Conservation (phyloP, 2,329 filamentous ascomycete genomes). For the Penicillium aurantiogriseum region DNA sequence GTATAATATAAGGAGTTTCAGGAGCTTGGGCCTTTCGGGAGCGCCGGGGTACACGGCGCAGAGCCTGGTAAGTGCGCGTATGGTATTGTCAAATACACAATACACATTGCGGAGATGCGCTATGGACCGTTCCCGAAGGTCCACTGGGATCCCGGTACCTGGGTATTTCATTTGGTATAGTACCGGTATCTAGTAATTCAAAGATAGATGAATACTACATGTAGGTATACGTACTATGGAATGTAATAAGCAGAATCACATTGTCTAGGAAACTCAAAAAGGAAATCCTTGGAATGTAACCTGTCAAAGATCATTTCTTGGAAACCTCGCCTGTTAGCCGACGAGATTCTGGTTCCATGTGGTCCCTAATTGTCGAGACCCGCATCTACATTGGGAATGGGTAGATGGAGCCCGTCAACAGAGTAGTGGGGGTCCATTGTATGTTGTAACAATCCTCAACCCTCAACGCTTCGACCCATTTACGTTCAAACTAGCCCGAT, state of each 20-base stretch:
- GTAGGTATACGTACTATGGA: too few species aligned
- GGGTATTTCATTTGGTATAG: constrained; percentile 6
- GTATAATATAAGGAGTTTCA: background rate
- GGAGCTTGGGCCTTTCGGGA: constrained; percentile 13
- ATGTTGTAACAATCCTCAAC: background rate
- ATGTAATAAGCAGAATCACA: background rate
- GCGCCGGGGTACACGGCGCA: constrained; percentile 6
- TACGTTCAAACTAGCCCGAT: constrained; percentile 12
- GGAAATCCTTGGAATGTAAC: constrained; percentile 3
- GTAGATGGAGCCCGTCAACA: background rate
- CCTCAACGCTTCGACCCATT: constrained; percentile 4
- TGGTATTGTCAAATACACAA: background rate
- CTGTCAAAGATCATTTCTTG: background rate
- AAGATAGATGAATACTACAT: background rate
- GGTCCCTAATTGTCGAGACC: background rate
- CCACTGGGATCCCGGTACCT: constrained; percentile 21
- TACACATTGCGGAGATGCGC: constrained; percentile 15
- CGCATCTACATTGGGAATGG: background rate
- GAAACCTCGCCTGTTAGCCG: background rate
- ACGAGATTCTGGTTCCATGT: background rate
- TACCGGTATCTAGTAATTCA: background rate
- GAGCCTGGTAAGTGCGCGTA: constrained; percentile 3
- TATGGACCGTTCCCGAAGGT: constrained; percentile 17
- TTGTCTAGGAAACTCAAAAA: background rate
- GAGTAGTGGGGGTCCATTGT: background rate